Evolutionary conservation across 2,329 filamentous ascomycete species (phyloP).

Genomic region (Claviceps cyperi): DNA sequence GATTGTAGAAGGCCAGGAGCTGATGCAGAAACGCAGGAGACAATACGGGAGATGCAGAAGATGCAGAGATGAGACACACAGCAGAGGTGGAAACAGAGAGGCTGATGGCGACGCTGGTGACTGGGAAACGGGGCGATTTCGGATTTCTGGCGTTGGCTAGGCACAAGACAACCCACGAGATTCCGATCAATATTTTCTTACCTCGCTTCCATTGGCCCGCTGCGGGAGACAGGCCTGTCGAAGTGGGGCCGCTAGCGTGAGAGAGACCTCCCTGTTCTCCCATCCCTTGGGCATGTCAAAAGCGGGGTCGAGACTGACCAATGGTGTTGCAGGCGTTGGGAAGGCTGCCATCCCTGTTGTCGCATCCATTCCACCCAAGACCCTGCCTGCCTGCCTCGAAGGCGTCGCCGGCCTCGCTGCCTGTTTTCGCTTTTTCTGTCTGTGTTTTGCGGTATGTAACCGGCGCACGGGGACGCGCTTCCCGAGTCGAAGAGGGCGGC

Average conservation of each 20-base stretch:
- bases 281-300: constrained; percentile 7
- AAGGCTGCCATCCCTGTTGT: background rate
- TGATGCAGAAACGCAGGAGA: background rate
- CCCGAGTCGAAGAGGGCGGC: too few species aligned
- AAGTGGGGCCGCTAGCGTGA: constrained; percentile 20
- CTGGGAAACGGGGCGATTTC: background rate
- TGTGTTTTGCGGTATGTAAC: background rate
- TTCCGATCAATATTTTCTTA: constrained; percentile 24
- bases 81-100: background rate
- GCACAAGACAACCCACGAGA: constrained; percentile 16
- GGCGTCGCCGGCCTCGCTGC: background rate
- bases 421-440: background rate
- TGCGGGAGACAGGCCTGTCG: constrained; percentile 20
- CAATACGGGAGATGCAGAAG: background rate
- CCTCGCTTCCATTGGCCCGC: constrained; percentile 21
- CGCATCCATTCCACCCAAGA: constrained; percentile 5
- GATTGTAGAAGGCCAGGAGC: background rate
- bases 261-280: constrained; percentile 11
- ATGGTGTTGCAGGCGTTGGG: constrained; percentile 1
- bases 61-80: background rate
- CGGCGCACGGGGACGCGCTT: too few species aligned
- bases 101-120: background rate
- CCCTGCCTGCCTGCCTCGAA: background rate
- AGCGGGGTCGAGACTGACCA: constrained; percentile 4
- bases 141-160: constrained; percentile 12